Base-by-base conservation (phyloP, 805 yeast genomes). In the Teunomyces lycoperdinae region DNA sequence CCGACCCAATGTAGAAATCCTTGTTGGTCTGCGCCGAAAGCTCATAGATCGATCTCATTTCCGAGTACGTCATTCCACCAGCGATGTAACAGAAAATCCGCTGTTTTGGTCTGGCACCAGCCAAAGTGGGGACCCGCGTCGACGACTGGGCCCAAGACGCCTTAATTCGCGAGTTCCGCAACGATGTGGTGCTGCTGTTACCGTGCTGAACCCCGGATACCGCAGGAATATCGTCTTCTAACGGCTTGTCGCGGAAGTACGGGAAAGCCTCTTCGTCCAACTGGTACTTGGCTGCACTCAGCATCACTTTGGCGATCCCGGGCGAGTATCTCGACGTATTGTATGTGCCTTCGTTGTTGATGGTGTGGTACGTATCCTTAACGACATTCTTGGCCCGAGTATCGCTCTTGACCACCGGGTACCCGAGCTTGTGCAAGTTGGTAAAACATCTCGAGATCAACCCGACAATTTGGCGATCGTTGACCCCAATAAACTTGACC, bases 31-130 rank as follows among this genome's bases (percentile, higher is more conserved):
- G 64, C 13, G 70, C 66, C 7, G 89, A 78, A 42, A 89, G 73
- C 52, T 88, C 92, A 56, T 87, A 84, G 3, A 84, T 83, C 9
- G 88, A 77, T 52, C 92, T 78, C 27, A 86, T 70, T 64, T 94
- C 99, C 2, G 91, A 79, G 54, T 85, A 80, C 0, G 98, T 89
- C 16, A 87, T 67, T 7, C 98, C 99, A 17, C 99, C 99, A 1
- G 96, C 85, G 26, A 89, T 78, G 60, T 83, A 94, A 48, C 90
- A 80, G 54, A 91, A 79, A 6, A 91, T 73, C 43, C 94, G 73
- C 60, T 89, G 96, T 54, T 82, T 67, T 17, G 66, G 58, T n/a
- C 61, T 52, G 13, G 34, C 31, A 17, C 24, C 43, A 9, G 30
- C 28, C 45, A 41, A 44, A 27, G 40, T 45, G 28, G 28, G 28